A percentile compares a stretch with the other conserved stretches of the same genome.
These are phyloP conservation scores for Theileria parva DNA, from an alignment of 169 alveolate species.

Conservation along the genomic window DNA sequence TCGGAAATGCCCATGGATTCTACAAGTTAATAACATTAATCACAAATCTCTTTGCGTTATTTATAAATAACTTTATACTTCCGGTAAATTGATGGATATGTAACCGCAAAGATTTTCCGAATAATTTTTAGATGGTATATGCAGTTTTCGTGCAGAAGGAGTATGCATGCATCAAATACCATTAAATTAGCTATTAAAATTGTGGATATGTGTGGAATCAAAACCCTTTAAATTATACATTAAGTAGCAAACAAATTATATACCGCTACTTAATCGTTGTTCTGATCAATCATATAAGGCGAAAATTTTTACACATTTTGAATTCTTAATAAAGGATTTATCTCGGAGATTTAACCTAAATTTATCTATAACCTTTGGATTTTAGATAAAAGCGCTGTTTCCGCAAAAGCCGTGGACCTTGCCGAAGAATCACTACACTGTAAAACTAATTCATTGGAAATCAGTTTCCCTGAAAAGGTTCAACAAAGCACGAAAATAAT, in stretches of 20 bases:
- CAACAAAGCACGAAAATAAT: no score
- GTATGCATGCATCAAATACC: slow-evolving; percentile 7
- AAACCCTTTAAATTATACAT: background rate
- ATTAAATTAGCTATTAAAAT: background rate
- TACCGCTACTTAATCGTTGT: background rate
- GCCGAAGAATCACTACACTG: background rate
- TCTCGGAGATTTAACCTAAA: background rate
- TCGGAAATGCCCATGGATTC: no score
- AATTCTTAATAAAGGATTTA: slow-evolving; percentile 11
- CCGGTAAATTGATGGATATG: no score
- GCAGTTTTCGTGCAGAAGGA: slow-evolving; percentile 9
- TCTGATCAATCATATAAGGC: background rate
- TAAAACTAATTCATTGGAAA: background rate
- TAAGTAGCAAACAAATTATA: background rate
- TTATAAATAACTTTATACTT: no score
- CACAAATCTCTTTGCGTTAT: no score
- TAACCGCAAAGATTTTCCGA: background rate
- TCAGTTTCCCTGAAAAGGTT: no score
- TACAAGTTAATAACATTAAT: no score
- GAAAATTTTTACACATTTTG: background rate
- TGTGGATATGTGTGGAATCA: background rate
- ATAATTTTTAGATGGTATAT: background rate
- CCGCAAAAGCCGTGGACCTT: background rate
- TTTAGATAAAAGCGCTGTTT: background rate
- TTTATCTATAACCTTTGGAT: slow-evolving; percentile 1